Conservation (phyloP, 306 rosid genomes). For the Vigna unguiculata region DNA sequence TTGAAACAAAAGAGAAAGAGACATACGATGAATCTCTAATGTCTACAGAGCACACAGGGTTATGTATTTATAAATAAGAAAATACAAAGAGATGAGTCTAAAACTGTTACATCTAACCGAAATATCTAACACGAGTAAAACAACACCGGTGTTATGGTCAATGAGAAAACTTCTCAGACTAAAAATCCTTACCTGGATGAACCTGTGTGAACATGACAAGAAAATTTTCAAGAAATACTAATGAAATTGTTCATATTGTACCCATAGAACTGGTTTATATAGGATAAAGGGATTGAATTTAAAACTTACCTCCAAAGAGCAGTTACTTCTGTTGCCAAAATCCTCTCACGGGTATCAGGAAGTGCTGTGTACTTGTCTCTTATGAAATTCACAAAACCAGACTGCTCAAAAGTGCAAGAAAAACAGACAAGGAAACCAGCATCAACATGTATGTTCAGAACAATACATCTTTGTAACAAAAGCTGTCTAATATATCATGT, state of each 20-base stretch:
- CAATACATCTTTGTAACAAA: background rate
- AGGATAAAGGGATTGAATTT: slow-evolving; percentile 13
- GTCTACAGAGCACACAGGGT: too few species aligned
- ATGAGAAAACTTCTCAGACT: slow-evolving; percentile 4
- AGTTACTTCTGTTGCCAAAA: slow-evolving; percentile 89
- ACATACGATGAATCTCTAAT: too few species aligned
- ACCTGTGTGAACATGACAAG: background rate
- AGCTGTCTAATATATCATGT: background rate
- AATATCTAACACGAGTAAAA: background rate
- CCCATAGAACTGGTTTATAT: background rate
- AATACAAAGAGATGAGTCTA: too few species aligned
- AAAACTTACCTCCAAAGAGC: slow-evolving; percentile 77
- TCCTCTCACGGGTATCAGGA: slow-evolving; percentile 91
- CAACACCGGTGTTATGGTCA: slow-evolving; percentile 17
- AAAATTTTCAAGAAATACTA: slow-evolving; percentile 2
- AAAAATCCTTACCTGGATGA: background rate
- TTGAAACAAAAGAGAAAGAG: too few species aligned
- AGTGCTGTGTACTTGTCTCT: slow-evolving; percentile 88
- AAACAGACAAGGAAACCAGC: background rate
- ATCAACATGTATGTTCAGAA: background rate
- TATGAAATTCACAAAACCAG: slow-evolving; percentile 90
- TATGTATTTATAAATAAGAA: too few species aligned
- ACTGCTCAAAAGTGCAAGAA: slow-evolving; percentile 56
- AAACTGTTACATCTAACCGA: too few species aligned
- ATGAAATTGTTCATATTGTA: slow-evolving; percentile 19